Evolutionary conservation across 1,284 basidiomycete species (phyloP), one percentile per base, ranked within the genome.

Genomic region (Cryptococcus depauperatus): DNA sequence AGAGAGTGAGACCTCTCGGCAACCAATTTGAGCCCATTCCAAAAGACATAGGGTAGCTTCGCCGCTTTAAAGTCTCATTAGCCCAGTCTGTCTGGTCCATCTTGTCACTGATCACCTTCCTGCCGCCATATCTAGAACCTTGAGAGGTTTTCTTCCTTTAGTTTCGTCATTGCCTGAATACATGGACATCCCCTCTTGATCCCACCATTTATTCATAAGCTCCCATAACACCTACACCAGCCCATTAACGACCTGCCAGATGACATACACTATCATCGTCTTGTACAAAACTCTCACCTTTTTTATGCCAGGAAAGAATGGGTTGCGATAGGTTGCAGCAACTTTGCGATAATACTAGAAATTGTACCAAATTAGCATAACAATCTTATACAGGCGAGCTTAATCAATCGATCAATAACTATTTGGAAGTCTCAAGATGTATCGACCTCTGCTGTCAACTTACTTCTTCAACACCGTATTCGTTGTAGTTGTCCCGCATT

Each of bases 401-500:
- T 22, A 25, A n/a, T n/a, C n/a, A n/a, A n/a, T n/a, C n/a, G n/a
- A n/a, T n/a, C n/a, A n/a, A 14, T 33, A 7, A 14, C 14, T 21
- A 27, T 26, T 26, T 9, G 27, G 11, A 25, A 22, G 37, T n/a
- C n/a, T n/a, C n/a, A n/a, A n/a, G n/a, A n/a, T n/a, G n/a, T n/a
- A n/a, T n/a, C n/a, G n/a, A n/a, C n/a, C n/a, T n/a, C n/a, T n/a
- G n/a, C n/a, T n/a, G n/a, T n/a, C n/a, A n/a, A n/a, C 54, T 30
- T 42, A 80, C 79, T 64, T 82, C 76, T 48, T 77, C 77, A 4
- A 84, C 81, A 1, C 82, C 82, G 55, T 78, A 75, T 44, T 79
- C 74, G 23, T 71, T 73, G 54, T 83, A 84, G 59, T 84, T 84
- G 40, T 78, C 73, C 16, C 82, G 72, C 82, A 84, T 85, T 3